phyloP scores from a whole-genome alignment of 345 rosid genomes.

The Eucalyptus erythrocorys region DNA sequence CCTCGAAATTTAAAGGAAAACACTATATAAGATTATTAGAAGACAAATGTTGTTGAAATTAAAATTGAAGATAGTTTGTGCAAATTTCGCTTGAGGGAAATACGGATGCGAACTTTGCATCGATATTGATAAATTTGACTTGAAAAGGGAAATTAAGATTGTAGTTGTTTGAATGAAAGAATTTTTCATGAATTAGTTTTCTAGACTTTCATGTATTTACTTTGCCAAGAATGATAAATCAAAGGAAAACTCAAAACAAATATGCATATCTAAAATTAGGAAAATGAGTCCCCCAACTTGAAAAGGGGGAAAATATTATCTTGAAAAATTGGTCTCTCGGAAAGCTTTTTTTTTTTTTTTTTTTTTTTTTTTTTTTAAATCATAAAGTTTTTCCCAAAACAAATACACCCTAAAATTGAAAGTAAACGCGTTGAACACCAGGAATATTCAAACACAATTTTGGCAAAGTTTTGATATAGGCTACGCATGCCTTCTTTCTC shows the following conservation, averaged over 20 bases:
- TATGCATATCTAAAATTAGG: too few species aligned
- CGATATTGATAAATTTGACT: background rate
- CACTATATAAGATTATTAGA: background rate
- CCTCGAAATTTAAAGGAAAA: background rate
- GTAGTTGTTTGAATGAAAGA: too few species aligned
- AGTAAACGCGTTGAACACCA: rapidly evolving
- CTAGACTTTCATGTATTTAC: rapidly evolving
- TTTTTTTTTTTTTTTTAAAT: rapidly evolving
- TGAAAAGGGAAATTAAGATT: background rate
- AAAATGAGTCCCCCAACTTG: background rate
- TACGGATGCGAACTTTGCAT: background rate
- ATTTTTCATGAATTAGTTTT: rapidly evolving
- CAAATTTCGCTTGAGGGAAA: background rate
- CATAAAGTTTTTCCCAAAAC: too few species aligned
- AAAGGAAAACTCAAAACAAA: rapidly evolving
- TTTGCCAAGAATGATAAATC: background rate
- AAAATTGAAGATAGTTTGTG: background rate
- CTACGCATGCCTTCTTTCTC: background rate
- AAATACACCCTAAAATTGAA: background rate
- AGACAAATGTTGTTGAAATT: background rate
- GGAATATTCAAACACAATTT: background rate
- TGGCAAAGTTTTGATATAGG: background rate
- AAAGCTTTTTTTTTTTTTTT: rapidly evolving
- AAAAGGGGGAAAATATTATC: background rate
- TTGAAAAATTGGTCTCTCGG: too few species aligned